Percentiles rank a stretch among this genome's conserved stretches.
Conservation (phyloP, 108 stramenopile species). For the Schizochytrium sp. region DNA sequence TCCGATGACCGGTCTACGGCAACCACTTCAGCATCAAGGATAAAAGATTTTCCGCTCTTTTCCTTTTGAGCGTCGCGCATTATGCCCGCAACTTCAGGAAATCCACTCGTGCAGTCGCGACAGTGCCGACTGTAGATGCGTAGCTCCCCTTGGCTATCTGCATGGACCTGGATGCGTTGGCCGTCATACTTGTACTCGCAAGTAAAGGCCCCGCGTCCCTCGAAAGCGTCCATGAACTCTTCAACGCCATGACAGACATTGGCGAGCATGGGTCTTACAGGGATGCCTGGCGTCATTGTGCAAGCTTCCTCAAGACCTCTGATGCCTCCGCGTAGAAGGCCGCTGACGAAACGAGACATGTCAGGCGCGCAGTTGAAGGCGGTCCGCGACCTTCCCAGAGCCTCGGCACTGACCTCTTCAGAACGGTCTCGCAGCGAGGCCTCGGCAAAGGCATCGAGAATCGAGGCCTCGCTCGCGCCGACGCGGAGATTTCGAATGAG, state of each 20-base stretch:
- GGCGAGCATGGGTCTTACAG: constrained; percentile 97
- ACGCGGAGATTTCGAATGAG: neutral
- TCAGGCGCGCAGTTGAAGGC: constrained; percentile 2
- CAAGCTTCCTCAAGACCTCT: constrained; percentile 61
- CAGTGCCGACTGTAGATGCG: constrained; percentile 80
- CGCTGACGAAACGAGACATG: constrained; percentile 55
- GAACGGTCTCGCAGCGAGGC: neutral
- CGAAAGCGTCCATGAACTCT: constrained; percentile 85
- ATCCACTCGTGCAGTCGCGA: constrained; percentile 86
- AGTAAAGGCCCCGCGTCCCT: constrained; percentile 71
- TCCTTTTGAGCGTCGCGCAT: constrained; percentile 60
- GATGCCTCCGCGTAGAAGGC: constrained; percentile 63
- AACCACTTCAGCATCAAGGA: constrained; percentile 94
- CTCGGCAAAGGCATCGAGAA: neutral
- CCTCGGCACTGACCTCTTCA: neutral
- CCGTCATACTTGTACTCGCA: constrained; percentile 99
- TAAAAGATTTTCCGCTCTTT: constrained; percentile 38
- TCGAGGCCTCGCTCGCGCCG: neutral
- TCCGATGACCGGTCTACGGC: constrained; percentile 67
- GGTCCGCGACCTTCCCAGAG: neutral
- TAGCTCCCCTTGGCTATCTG: constrained; percentile 19
- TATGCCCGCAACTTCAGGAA: constrained; percentile 82
- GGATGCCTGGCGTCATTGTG: constrained; percentile 78
- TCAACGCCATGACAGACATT: constrained; percentile 87
- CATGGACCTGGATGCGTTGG: constrained; percentile 93